phyloP scores from a whole-genome alignment of 2,329 filamentous ascomycete genomes.

The Neofusicoccum ribis region DNA sequence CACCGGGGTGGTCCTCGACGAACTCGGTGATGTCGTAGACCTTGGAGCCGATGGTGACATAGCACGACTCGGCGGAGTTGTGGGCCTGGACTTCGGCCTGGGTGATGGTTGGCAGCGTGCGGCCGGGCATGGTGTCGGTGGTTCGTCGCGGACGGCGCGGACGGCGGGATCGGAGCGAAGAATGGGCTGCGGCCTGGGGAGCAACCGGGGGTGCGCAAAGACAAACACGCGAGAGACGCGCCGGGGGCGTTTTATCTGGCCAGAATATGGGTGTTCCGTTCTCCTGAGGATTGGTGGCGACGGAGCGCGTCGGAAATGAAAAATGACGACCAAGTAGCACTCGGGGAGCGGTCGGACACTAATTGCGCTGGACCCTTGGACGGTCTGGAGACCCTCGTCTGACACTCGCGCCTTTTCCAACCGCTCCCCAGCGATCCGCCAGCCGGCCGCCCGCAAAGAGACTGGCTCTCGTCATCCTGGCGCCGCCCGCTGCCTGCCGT shows the following conservation, averaged over 20 bases:
- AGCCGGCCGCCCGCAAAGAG: not conserved
- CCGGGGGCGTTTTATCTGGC: not conserved
- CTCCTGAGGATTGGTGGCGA: conserved; percentile 16
- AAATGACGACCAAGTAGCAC: not conserved
- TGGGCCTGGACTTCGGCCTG: conserved; percentile 78
- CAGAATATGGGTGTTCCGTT: not conserved
- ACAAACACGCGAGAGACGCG: not conserved
- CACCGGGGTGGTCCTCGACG: conserved; percentile 85
- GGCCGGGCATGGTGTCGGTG: conserved; percentile 65
- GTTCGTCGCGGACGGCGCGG: not conserved
- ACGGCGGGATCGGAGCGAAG: not conserved
- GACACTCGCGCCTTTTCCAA: conserved; percentile 7
- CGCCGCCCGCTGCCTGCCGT: not conserved
- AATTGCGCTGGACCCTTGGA: conserved; percentile 5
- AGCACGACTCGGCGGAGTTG: conserved; percentile 80
- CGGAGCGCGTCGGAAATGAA: conserved; percentile 19
- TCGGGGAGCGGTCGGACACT: conserved; percentile 15
- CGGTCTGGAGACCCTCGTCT: conserved; percentile 18
- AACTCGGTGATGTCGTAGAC: conserved; percentile 97
- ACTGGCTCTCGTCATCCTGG: not conserved
- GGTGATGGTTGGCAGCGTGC: conserved; percentile 80
- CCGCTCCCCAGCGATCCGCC: not conserved
- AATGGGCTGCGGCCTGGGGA: not conserved
- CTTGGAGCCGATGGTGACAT: conserved; percentile 84
- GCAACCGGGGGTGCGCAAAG: not conserved